Conservation (phyloP, 768 basidiomycete genomes). For the Suillus clintonianus region DNA sequence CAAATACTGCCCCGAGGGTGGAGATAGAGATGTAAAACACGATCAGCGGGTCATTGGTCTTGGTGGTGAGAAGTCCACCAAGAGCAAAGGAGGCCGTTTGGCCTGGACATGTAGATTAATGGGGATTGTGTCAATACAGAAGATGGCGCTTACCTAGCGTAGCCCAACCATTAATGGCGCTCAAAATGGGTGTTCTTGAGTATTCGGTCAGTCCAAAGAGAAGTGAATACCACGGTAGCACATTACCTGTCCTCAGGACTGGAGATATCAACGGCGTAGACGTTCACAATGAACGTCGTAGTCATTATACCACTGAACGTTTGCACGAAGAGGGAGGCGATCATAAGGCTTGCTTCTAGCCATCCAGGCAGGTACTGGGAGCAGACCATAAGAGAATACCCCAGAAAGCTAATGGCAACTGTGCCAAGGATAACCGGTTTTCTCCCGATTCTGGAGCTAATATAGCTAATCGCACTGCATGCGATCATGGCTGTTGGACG, state of each 20-base stretch:
- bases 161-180: constrained; percentile 29
- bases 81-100: constrained; percentile 25
- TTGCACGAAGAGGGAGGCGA: constrained; percentile 18
- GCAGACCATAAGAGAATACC: constrained; percentile 14
- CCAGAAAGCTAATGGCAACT: constrained; percentile 10
- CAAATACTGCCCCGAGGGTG: constrained; percentile 15
- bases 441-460: constrained; percentile 29
- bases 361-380: constrained; percentile 17
- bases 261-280: constrained; percentile 31
- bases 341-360: constrained; percentile 17
- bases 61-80: constrained; percentile 32
- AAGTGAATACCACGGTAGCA: neutral
- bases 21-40: constrained; percentile 23
- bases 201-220: constrained; percentile 5
- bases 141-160: constrained; percentile 20
- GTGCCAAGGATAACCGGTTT: constrained; percentile 20
- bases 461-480: constrained; percentile 22
- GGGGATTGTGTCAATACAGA: neutral
- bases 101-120: constrained; percentile 14
- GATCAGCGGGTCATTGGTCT: constrained; percentile 18
- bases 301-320: constrained; percentile 10
- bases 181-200: constrained; percentile 27
- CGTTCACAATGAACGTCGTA: constrained; percentile 21
- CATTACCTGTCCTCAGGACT: constrained; percentile 24
- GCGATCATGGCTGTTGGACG: constrained; percentile 20